These are phyloP conservation scores for Rutstroemia sp. DNA, from an alignment of 2,329 filamentous ascomycete genomes.

Conservation along the genomic window DNA sequence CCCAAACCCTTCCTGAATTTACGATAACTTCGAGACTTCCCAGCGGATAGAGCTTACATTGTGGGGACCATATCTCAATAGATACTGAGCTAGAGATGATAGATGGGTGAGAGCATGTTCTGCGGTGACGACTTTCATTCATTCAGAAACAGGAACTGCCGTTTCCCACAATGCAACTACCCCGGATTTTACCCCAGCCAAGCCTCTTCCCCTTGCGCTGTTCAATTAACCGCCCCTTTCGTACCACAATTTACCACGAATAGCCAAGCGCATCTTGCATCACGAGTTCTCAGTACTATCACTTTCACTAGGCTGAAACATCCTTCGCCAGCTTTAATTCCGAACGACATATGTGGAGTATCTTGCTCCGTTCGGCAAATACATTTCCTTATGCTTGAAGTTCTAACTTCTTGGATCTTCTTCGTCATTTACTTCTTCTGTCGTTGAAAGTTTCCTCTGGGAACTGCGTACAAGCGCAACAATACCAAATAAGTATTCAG, in stretches of 20 bases:
- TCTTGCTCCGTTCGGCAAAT: not conserved
- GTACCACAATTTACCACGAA: constrained; percentile 1
- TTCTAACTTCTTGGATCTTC: not conserved
- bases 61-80: no score
- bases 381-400: not conserved
- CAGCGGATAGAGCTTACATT: no score
- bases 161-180: no score
- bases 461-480: not conserved
- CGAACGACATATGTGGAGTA: not conserved
- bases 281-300: not conserved
- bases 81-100: no score
- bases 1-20: no score
- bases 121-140: no score
- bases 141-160: no score
- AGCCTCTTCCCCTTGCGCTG: no score
- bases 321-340: not conserved
- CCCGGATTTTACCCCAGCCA: no score
- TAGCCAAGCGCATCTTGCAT: not conserved
- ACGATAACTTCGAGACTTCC: no score
- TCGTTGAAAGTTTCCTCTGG: not conserved
- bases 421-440: not conserved
- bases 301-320: not conserved
- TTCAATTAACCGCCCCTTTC: no score
- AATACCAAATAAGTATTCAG: not conserved
- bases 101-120: no score